Percentiles rank a stretch among this genome's conserved stretches.
Conservation (phyloP, 352 stramenopile genomes). For the Phytophthora kernoviae region DNA sequence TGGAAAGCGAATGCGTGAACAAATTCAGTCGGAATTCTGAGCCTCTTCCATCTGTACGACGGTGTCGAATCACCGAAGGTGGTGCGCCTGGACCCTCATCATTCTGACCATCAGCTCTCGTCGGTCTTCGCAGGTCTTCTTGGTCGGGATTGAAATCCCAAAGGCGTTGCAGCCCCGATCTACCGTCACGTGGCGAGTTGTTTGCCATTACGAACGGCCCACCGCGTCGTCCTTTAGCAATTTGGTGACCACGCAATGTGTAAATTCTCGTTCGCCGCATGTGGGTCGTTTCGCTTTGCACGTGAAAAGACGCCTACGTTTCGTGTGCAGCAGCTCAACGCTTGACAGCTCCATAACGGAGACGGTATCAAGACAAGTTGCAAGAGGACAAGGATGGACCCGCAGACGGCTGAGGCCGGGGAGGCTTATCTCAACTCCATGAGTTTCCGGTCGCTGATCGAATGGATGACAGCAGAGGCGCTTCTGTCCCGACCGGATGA, state of each 20-base stretch:
- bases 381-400: conserved; percentile 45
- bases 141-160: conserved; percentile 51
- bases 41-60: conserved; percentile 16
- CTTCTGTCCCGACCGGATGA: conserved; percentile 86
- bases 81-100: conserved; percentile 4
- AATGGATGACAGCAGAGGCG: conserved; percentile 91
- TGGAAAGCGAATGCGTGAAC: conserved; percentile 36
- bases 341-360: background rate
- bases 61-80: conserved; percentile 34
- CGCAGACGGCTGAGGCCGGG: conserved; percentile 77
- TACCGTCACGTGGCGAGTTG: conserved; percentile 3
- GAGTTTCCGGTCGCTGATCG: conserved; percentile 90
- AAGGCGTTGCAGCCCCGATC: conserved; percentile 43
- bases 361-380: background rate
- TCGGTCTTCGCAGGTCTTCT: conserved; percentile 29
- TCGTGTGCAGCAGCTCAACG: conserved; percentile 1
- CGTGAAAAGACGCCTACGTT: conserved; percentile 12
- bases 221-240: background rate
- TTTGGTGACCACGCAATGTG: background rate
- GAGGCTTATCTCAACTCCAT: conserved; percentile 89
- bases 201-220: conserved; percentile 10
- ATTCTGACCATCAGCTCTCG: conserved; percentile 3
- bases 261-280: background rate
- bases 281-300: background rate
- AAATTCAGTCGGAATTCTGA: conserved; percentile 25